Conservation (phyloP, 164 flowering plant species). For the Nymphaea colorata region DNA sequence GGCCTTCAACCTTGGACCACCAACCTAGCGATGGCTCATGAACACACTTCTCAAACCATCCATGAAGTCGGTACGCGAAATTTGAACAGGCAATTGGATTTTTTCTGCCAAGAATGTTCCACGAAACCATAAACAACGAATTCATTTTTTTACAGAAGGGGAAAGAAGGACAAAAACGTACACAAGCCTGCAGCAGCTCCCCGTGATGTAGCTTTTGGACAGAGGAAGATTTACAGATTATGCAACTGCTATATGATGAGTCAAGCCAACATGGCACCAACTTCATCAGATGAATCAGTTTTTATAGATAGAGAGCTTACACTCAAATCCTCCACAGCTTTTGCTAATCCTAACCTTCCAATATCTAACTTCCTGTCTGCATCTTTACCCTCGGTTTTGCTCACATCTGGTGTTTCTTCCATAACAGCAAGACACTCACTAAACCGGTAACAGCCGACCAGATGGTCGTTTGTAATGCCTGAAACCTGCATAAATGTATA, state of each 20-base stretch:
- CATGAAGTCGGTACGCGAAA: no score
- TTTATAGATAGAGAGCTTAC: neutral
- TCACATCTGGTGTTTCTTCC: slow-evolving; percentile 1
- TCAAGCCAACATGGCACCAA: neutral
- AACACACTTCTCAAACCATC: no score
- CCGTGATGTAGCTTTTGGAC: neutral
- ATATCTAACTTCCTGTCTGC: neutral
- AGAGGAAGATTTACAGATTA: neutral
- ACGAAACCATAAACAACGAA: neutral
- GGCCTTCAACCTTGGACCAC: no score
- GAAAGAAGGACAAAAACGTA: neutral
- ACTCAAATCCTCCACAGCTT: neutral
- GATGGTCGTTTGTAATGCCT: slow-evolving; percentile 30
- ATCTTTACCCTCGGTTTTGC: neutral
- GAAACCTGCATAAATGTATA: slow-evolving; percentile 32
- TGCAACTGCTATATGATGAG: neutral
- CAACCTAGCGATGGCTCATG: no score
- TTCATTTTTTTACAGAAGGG: neutral
- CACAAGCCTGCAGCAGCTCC: neutral
- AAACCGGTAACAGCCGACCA: slow-evolving; percentile 23
- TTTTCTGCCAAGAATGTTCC: no score
- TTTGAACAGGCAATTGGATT: no score
- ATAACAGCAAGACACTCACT: slow-evolving; percentile 13
- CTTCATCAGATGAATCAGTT: neutral
- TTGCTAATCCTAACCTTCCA: neutral